Evolutionary conservation across 495 filamentous ascomycete genomes (phyloP).

Genomic region (Alectoria sarmentosa): DNA sequence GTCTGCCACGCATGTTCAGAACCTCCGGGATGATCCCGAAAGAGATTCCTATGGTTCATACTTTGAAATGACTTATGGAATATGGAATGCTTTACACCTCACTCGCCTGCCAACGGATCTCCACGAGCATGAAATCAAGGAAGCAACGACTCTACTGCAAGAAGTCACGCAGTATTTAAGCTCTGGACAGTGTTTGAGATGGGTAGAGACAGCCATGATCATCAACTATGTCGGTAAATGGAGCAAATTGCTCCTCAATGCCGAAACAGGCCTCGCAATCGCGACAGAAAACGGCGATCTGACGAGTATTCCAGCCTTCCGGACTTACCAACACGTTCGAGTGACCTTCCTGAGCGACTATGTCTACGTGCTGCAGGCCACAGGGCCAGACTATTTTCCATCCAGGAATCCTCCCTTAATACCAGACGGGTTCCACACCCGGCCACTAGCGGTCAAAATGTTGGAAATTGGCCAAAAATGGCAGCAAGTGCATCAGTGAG

Average conservation of each 20-base stretch:
- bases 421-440: conserved; percentile 4
- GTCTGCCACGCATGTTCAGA: conserved; percentile 2
- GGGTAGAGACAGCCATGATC: conserved; percentile 29
- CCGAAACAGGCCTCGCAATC: conserved; percentile 16
- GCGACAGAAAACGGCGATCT: neutral
- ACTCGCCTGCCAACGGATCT: conserved; percentile 19
- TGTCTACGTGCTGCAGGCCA: conserved; percentile 6
- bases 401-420: neutral
- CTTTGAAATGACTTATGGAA: conserved; percentile 30
- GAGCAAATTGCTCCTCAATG: conserved; percentile 25
- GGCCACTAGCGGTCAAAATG: conserved; percentile 9
- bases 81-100: conserved; percentile 25
- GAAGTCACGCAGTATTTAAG: conserved; percentile 19
- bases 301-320: neutral
- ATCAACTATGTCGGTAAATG: conserved; percentile 28
- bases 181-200: conserved; percentile 25
- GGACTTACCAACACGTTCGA: neutral
- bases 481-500: conserved; percentile 3
- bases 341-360: neutral
- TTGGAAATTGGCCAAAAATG: conserved; percentile 8
- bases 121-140: conserved; percentile 9
- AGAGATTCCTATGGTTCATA: conserved; percentile 13
- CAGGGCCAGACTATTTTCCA: neutral
- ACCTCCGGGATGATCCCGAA: conserved; percentile 1
- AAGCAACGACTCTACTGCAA: conserved; percentile 15